phyloP scores from a whole-genome alignment of 129 eudicot species.

The Helianthus tuberosus region DNA sequence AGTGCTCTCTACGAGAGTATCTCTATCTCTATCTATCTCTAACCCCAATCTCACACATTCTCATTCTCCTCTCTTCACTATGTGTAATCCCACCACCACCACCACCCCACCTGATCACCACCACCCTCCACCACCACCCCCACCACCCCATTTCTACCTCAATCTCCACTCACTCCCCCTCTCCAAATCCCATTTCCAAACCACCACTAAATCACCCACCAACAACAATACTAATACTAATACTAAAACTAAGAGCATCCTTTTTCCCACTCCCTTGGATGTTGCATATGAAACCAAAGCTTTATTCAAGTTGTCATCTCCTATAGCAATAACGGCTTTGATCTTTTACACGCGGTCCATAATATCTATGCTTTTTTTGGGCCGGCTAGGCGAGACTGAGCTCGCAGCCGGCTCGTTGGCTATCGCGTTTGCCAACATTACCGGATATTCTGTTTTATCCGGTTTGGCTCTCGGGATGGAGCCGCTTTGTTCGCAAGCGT shows the following conservation, averaged over 20 bases:
- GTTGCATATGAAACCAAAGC: slow-evolving; percentile 39
- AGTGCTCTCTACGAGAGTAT: slow-evolving; percentile 76
- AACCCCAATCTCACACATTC: slow-evolving; percentile 8
- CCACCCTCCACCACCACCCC: slow-evolving; percentile 29
- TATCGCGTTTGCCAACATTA: slow-evolving; percentile 79
- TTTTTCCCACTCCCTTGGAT: slow-evolving; percentile 15
- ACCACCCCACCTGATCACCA: slow-evolving; percentile 19
- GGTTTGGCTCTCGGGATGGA: slow-evolving; percentile 88
- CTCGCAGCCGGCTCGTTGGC: slow-evolving; percentile 80
- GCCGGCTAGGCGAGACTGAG: slow-evolving; percentile 67
- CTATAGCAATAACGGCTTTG: slow-evolving; percentile 58
- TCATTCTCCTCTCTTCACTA: slow-evolving; percentile 20
- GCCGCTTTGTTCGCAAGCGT: slow-evolving; percentile 79
- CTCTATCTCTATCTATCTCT: slow-evolving; percentile 59
- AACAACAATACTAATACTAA: neutral
- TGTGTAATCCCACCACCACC: slow-evolving; percentile 56
- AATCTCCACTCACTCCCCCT: slow-evolving; percentile 34
- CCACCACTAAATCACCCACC: slow-evolving; percentile 17
- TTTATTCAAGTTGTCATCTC: slow-evolving; percentile 47
- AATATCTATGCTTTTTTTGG: slow-evolving; percentile 70
- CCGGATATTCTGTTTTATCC: slow-evolving; percentile 71
- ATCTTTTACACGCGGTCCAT: slow-evolving; percentile 69
- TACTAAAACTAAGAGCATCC: neutral
- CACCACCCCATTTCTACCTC: slow-evolving; percentile 39
- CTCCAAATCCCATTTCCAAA: slow-evolving; percentile 16